phyloP scores from a whole-genome alignment of 441 rosid genomes.

The Gossypium schwendimanii region DNA sequence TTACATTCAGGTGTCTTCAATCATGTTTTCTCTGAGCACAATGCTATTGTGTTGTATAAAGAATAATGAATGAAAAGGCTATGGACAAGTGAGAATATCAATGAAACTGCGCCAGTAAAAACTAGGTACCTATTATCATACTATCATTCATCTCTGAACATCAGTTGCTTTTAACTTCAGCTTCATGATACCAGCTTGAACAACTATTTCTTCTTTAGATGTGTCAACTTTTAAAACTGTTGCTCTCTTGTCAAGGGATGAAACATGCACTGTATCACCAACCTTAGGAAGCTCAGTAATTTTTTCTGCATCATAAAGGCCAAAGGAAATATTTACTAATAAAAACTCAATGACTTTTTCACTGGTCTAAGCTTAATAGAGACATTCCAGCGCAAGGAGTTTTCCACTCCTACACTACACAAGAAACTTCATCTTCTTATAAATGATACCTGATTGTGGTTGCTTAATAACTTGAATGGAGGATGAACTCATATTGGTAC shows the following conservation, averaged over 20 bases:
- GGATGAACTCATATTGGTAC: slow-evolving; percentile 14
- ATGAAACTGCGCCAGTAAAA: neutral
- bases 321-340: slow-evolving; percentile 15
- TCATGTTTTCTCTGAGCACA: neutral
- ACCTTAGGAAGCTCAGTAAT: slow-evolving; percentile 42
- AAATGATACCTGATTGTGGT: slow-evolving; percentile 35
- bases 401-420: neutral
- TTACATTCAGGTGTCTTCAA: neutral
- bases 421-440: slow-evolving; percentile 2
- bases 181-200: slow-evolving; percentile 80
- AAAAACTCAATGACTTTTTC: neutral
- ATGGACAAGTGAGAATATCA: neutral
- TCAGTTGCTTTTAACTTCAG: slow-evolving; percentile 58
- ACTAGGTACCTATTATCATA: neutral
- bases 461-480: slow-evolving; percentile 25
- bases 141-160: slow-evolving; percentile 24
- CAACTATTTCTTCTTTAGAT: slow-evolving; percentile 57
- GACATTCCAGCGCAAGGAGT: neutral
- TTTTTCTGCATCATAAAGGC: slow-evolving; percentile 27
- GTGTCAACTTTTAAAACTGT: slow-evolving; percentile 61
- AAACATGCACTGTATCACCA: slow-evolving; percentile 54
- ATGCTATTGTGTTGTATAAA: neutral
- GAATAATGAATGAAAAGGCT: neutral
- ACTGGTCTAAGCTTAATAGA: neutral
- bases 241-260: slow-evolving; percentile 56